Percentiles rank a stretch among this genome's conserved stretches.
Conservation (phyloP, 2,329 filamentous ascomycete genomes). For the Aspergillus fumigatus region DNA sequence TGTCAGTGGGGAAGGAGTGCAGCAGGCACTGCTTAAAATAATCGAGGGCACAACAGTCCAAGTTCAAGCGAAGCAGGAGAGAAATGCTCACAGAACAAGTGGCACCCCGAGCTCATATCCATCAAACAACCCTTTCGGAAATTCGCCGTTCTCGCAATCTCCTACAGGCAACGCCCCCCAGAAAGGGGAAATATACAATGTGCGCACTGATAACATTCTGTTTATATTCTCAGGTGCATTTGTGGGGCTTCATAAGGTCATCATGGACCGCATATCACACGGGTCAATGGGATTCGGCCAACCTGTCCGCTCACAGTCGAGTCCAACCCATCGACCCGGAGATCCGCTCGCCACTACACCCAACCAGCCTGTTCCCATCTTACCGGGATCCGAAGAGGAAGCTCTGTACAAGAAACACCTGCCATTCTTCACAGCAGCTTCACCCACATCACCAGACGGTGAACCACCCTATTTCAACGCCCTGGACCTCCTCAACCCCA, state of each 20-base stretch:
- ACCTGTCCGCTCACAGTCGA: constrained; percentile 58
- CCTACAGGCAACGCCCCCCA: constrained; percentile 28
- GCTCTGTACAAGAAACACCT: constrained; percentile 55
- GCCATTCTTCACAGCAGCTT: constrained; percentile 57
- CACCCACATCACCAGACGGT: constrained; percentile 32
- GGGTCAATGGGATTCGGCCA: constrained; percentile 89
- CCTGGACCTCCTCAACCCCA: constrained; percentile 68
- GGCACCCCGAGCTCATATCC: constrained; percentile 37
- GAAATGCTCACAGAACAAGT: constrained; percentile 35
- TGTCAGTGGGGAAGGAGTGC: constrained; percentile 92
- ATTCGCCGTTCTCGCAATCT: constrained; percentile 26
- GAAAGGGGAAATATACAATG: constrained; percentile 62
- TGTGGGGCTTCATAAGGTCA: constrained; percentile 80
- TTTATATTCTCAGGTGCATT: constrained; percentile 98
- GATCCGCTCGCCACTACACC: constrained; percentile 16
- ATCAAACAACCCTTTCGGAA: constrained; percentile 34
- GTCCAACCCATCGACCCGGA: constrained; percentile 21
- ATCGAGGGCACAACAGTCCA: constrained; percentile 94
- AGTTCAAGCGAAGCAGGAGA: constrained; percentile 70
- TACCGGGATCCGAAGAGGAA: constrained; percentile 63
- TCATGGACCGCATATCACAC: constrained; percentile 81
- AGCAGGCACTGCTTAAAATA: constrained; percentile 91
- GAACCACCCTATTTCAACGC: constrained; percentile 51
- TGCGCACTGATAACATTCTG: constrained; percentile 92
- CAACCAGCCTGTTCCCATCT: constrained; percentile 45